Evolutionary conservation across 331 rosid genomes (phyloP).

Genomic region (Malus hybrid): DNA sequence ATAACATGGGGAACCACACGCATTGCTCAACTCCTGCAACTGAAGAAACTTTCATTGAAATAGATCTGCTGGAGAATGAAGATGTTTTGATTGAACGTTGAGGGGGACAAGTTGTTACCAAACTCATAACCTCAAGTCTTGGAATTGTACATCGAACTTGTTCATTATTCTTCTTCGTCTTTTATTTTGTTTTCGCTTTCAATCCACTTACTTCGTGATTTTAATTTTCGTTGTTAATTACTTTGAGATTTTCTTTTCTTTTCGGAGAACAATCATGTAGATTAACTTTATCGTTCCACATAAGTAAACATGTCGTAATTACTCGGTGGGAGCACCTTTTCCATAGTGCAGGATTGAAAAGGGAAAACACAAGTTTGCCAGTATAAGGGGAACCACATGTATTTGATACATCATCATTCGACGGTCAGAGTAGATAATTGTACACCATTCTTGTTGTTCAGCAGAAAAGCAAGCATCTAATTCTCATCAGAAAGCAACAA

Average conservation of each 20-base stretch:
- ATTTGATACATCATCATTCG: too few relatives aligned
- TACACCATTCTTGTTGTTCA: neutral
- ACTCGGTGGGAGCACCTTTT: too few relatives aligned
- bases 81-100: conserved; percentile 5
- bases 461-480: neutral
- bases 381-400: too few relatives aligned
- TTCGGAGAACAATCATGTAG: too few relatives aligned
- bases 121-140: neutral
- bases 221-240: neutral
- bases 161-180: neutral
- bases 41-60: conserved; percentile 9
- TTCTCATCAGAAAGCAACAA: neutral
- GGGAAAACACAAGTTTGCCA: too few relatives aligned
- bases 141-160: neutral
- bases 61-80: neutral
- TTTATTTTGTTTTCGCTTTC: neutral
- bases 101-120: neutral
- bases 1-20: neutral
- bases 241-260: too few relatives aligned
- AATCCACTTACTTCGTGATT: neutral
- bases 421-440: neutral
- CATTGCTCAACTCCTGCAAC: neutral
- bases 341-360: too few relatives aligned
- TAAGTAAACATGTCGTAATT: too few relatives aligned
- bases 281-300: too few relatives aligned